These are phyloP conservation scores for Fistulinella staudtii DNA, from an alignment of 1,284 basidiomycete species.

Conservation along the genomic window DNA sequence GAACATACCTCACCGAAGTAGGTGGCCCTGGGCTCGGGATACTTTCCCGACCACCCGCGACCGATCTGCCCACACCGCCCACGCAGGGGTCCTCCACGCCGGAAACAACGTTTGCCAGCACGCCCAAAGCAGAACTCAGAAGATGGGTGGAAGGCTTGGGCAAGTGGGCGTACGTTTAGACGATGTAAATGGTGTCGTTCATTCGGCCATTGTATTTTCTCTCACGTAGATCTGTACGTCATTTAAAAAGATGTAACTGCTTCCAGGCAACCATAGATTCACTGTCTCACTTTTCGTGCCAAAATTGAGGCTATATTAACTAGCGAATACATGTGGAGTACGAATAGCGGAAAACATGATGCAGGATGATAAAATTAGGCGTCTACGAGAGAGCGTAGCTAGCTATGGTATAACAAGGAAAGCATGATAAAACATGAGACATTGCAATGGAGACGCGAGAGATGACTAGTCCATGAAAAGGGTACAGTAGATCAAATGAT, in stretches of 20 bases:
- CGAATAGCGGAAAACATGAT: neutral
- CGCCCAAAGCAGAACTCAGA: conserved; percentile 43
- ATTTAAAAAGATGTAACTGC: neutral
- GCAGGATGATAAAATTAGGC: too few species aligned
- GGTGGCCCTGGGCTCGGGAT: conserved; percentile 92
- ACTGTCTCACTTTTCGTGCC: too few species aligned
- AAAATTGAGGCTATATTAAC: neutral
- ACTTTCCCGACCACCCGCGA: conserved; percentile 34
- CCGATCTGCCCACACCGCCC: too few species aligned
- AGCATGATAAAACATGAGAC: conserved; percentile 1
- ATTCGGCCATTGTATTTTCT: conserved; percentile 1
- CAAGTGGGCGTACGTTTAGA: conserved; percentile 61
- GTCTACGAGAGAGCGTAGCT: too few species aligned
- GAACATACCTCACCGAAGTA: conserved; percentile 87
- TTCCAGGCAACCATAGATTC: neutral
- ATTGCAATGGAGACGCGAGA: neutral
- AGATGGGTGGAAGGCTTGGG: conserved; percentile 58
- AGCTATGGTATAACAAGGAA: conserved; percentile 7
- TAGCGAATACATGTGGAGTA: conserved; percentile 15
- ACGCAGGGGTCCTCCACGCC: conserved; percentile 31
- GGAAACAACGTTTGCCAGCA: conserved; percentile 48
- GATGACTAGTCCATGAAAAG: conserved; percentile 1
- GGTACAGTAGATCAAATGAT: conserved; percentile 14
- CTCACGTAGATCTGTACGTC: conserved; percentile 7
- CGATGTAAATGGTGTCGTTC: neutral